Evolutionary conservation across 768 basidiomycete species (phyloP).

Genomic region (Pholiota conissans): DNA sequence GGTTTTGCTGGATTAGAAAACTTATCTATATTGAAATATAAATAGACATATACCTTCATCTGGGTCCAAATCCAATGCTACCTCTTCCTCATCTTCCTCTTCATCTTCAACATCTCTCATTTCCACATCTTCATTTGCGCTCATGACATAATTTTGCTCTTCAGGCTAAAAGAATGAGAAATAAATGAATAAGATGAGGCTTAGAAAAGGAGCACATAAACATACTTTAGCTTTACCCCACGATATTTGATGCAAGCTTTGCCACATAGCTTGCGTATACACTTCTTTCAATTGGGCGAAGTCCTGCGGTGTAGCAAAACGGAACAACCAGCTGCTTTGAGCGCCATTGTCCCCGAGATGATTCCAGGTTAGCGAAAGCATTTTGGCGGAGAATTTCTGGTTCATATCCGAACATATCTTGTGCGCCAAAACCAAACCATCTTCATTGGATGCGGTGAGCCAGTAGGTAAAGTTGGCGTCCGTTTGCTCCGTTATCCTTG

Average conservation of each 20-base stretch:
- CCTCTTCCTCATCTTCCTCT: conserved; percentile 79
- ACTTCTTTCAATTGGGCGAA: conserved; percentile 60
- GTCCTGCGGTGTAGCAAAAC: conserved; percentile 55
- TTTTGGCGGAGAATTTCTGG: conserved; percentile 60
- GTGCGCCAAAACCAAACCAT: conserved; percentile 58
- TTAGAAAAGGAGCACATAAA: background rate
- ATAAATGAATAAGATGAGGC: background rate
- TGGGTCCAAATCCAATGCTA: conserved; percentile 64
- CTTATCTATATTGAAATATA: background rate
- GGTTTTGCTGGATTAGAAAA: too few relatives aligned
- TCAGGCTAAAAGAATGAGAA: conserved; percentile 49
- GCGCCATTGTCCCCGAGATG: conserved; percentile 52
- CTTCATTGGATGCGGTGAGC: conserved; percentile 53
- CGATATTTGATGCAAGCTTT: conserved; percentile 66
- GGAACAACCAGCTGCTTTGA: conserved; percentile 81
- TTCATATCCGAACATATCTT: conserved; percentile 69
- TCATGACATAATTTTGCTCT: conserved; percentile 85
- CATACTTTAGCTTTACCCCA: conserved; percentile 83
- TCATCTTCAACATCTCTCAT: conserved; percentile 81
- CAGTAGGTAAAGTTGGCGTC: conserved; percentile 54
- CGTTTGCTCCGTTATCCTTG: conserved; percentile 50
- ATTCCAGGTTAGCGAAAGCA: conserved; percentile 88
- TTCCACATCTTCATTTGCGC: conserved; percentile 81
- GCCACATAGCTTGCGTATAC: conserved; percentile 79
- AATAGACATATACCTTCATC: conserved; percentile 51